Evolutionary conservation across 1,284 basidiomycete genomes (phyloP).

Genomic region (Tausonia pullulans): DNA sequence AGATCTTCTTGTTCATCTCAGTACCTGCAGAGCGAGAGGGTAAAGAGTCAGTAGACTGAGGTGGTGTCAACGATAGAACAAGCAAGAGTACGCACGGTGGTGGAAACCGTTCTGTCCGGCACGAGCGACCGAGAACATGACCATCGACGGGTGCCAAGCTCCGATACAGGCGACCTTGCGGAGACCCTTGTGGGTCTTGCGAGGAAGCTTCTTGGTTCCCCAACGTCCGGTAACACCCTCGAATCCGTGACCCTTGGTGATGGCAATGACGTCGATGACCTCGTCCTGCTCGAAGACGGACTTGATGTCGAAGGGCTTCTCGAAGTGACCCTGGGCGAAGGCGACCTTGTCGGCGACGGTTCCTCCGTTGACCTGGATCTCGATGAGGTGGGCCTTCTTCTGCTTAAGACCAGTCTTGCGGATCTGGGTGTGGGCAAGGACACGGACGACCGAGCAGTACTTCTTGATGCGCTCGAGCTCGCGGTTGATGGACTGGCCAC

Average conservation of each 20-base stretch:
- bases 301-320: constrained; percentile 84
- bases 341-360: constrained; percentile 96
- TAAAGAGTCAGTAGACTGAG: not conserved
- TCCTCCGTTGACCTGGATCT: constrained; percentile 99
- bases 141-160: constrained; percentile 97
- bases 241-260: constrained; percentile 99
- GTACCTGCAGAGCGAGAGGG: constrained; percentile 36
- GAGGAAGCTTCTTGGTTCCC: constrained; percentile 97
- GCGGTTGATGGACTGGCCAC: constrained; percentile 80
- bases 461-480: constrained; percentile 99
- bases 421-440: constrained; percentile 97
- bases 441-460: constrained; percentile 99
- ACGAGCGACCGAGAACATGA: constrained; percentile 99
- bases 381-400: constrained; percentile 99
- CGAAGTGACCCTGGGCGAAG: constrained; percentile 88
- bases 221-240: constrained; percentile 99
- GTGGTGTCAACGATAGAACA: not conserved
- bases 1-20: constrained; percentile 97
- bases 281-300: constrained; percentile 81
- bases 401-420: constrained; percentile 94
- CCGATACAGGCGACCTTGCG: constrained; percentile 99
- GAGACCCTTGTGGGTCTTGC: constrained; percentile 99
- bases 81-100: constrained; percentile 49
- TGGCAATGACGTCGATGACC: constrained; percentile 92
- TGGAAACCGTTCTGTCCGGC: constrained; percentile 99